Evolutionary conservation across 257 asterid genomes (phyloP), one percentile per base, ranked within the genome.

Genomic region (Solanum bulbocastanum): DNA sequence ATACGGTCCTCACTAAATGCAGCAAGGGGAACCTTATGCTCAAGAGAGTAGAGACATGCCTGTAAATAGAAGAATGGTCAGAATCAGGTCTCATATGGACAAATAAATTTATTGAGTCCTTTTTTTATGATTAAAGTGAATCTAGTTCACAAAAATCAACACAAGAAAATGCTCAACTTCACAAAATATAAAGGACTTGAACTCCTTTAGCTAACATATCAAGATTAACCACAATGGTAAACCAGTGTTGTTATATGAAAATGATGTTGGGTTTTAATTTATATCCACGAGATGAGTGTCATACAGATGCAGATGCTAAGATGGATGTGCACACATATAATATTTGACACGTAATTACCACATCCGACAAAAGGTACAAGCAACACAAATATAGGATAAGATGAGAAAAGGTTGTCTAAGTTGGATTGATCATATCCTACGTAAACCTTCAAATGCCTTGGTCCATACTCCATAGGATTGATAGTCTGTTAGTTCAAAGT

Each of bases 1-100:
- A 98, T 96, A 27, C 98, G 94, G 86, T 90, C 96, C 88, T 94
- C 96, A 84, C 97, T 88, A 87, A 97, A 97, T 92, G 98, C 99
- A 90, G 94, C 93, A 68, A 96, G 94, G 84, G 99, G 99, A 90
- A 95, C 83, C 87, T 92, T 89, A 79, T 96, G 96, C 92, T 95
- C 88, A 36, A 93, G 93, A 87, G 99, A 97, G 93, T 96, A 97
- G 65, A 81, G 87, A 83, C 93, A 93, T 81, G 98, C 99, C 99
- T 97, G 96, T 69, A 87, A 89, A 13, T 49, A 44, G 66, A 79
- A 79, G 10, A 79, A 79, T 6, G 20, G 6, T 44, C 65, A 79
- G 66, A 44, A 79, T 42, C 65, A 42, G 84, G 27, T 79, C 39
- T 42, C 84, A 76, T 40, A 76, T 40, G 52, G 85, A 79, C 85